These are phyloP conservation scores for Cryptosporidium meleagridis DNA, from an alignment of 169 alveolate genomes.

Conservation along the genomic window DNA sequence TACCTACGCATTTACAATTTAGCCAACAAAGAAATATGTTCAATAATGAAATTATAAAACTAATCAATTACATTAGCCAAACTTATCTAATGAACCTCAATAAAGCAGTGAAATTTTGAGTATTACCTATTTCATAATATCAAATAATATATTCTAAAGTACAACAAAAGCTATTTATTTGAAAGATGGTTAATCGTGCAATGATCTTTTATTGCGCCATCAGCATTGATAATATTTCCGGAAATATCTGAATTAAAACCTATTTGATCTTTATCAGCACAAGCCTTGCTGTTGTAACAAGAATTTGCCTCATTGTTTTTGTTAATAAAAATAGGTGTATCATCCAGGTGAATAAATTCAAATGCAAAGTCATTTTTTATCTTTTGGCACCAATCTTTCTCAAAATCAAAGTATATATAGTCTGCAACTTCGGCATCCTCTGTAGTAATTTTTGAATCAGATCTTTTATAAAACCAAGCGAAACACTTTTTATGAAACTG, in stretches of 20 bases:
- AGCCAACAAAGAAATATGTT: neutral
- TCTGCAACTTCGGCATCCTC: conserved; percentile 76
- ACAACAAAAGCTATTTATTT: neutral
- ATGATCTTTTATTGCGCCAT: neutral
- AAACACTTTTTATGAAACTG: conserved; percentile 78
- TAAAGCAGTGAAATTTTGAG: neutral
- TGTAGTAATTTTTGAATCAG: conserved; percentile 67
- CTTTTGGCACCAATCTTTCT: conserved; percentile 79
- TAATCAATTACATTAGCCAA: neutral
- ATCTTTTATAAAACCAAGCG: conserved; percentile 81
- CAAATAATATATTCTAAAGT: neutral
- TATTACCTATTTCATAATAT: neutral
- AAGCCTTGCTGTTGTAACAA: neutral
- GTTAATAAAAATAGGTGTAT: conserved; percentile 22
- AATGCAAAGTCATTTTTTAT: conserved; percentile 76
- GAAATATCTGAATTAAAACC: neutral
- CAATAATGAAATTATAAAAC: neutral
- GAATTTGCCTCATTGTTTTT: neutral
- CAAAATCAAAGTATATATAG: conserved; percentile 79
- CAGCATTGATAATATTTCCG: neutral
- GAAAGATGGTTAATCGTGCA: neutral
- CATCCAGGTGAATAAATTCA: conserved; percentile 77
- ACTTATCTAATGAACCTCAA: neutral
- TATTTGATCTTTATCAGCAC: neutral
- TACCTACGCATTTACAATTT: conserved; percentile 1